Evolutionary conservation across 2,329 filamentous ascomycete genomes (phyloP).

Genomic region (Aspergillus puulaauensis): DNA sequence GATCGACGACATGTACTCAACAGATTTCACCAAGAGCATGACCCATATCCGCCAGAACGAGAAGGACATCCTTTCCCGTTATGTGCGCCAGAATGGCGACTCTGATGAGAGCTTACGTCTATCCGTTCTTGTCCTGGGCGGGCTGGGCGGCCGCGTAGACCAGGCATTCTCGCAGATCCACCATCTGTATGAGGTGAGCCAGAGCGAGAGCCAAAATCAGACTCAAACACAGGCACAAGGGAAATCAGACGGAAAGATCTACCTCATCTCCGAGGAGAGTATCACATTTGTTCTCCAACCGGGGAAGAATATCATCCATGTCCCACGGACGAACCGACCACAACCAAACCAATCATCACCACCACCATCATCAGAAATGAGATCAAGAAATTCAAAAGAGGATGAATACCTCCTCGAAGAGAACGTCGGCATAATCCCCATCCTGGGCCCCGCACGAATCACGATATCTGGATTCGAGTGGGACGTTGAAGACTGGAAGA

Average conservation of each 20-base stretch:
- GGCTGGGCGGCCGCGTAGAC: constrained; percentile 86
- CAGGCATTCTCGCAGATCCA: constrained; percentile 88
- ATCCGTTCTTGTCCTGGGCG: constrained; percentile 78
- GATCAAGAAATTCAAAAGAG: constrained; percentile 12
- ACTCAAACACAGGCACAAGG: constrained; percentile 6
- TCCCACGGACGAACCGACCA: constrained; percentile 48
- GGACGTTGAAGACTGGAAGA: constrained; percentile 83
- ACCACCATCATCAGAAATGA: background rate
- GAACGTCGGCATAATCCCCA: constrained; percentile 81
- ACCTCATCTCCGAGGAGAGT: constrained; percentile 76
- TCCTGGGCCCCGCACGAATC: constrained; percentile 76
- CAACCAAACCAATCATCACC: background rate
- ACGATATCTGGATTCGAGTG: constrained; percentile 81
- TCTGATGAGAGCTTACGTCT: constrained; percentile 22
- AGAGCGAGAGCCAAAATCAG: constrained; percentile 38
- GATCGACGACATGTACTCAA: constrained; percentile 79
- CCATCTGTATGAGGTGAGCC: constrained; percentile 64
- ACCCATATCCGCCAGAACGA: constrained; percentile 53
- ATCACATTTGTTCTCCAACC: constrained; percentile 77
- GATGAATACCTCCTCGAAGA: constrained; percentile 60
- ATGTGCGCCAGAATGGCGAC: background rate
- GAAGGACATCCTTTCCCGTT: constrained; percentile 19
- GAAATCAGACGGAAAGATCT: constrained; percentile 58
- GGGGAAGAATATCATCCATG: constrained; percentile 67
- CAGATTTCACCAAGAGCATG: constrained; percentile 86